Percentiles rank a stretch among this genome's conserved stretches.
Evolutionary conservation across 2,329 filamentous ascomycete genomes (phyloP).

Genomic region (Westerdykella aurantiaca): DNA sequence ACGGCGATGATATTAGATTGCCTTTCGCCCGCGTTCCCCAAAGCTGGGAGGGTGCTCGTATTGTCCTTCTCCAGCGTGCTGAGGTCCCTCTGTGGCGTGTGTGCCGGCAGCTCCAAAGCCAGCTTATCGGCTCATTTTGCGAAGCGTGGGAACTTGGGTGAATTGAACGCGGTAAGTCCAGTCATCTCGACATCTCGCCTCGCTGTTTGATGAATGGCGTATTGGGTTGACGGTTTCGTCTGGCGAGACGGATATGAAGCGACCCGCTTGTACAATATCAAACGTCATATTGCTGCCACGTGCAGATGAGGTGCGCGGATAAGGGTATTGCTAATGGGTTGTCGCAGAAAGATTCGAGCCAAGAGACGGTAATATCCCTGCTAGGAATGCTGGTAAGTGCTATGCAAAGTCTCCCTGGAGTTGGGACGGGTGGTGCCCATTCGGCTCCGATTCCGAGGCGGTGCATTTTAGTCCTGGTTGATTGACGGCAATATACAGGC

Average conservation of each 20-base stretch:
- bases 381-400: slow-evolving; percentile 68
- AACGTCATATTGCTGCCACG: slow-evolving; percentile 10
- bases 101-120: slow-evolving; percentile 84
- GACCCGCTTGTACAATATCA: not conserved
- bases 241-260: slow-evolving; percentile 14
- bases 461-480: slow-evolving; percentile 8
- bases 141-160: slow-evolving; percentile 75
- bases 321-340: slow-evolving; percentile 13
- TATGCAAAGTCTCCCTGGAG: slow-evolving; percentile 7
- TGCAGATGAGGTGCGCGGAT: slow-evolving; percentile 9
- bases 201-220: not conserved
- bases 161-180: slow-evolving; percentile 70
- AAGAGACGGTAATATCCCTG: slow-evolving; percentile 88
- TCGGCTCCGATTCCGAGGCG: not conserved
- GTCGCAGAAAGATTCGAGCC: slow-evolving; percentile 73
- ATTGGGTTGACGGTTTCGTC: slow-evolving; percentile 5
- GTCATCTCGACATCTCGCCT: not conserved
- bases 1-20: slow-evolving; percentile 80
- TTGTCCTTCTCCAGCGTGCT: slow-evolving; percentile 58
- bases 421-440: not conserved
- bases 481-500: slow-evolving; percentile 38
- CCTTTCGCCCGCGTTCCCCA: slow-evolving; percentile 67
- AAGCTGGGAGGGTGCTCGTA: slow-evolving; percentile 50
- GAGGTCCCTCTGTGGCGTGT: slow-evolving; percentile 74
- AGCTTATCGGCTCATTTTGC: slow-evolving; percentile 91